These are phyloP conservation scores for Paramecium octaurelia DNA, from an alignment of 73 alveolate species.

Conservation along the genomic window DNA sequence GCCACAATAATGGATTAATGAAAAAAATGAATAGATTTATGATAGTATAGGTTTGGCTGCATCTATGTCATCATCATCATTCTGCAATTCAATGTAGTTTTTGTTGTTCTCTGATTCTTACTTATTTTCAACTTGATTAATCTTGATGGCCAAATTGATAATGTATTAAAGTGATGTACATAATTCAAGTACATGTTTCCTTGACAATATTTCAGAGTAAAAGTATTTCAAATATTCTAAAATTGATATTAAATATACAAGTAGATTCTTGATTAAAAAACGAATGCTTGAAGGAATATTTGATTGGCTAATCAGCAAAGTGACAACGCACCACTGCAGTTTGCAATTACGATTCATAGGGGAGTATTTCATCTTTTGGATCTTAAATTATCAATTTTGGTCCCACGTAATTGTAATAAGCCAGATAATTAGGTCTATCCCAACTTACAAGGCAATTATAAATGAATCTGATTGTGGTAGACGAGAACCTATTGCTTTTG, in stretches of 20 bases:
- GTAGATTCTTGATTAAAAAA: not conserved
- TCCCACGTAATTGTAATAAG: not conserved
- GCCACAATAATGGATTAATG: not conserved
- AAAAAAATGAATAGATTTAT: not conserved
- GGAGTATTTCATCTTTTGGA: slow-evolving; percentile 18
- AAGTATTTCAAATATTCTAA: not conserved
- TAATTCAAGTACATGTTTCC: not conserved
- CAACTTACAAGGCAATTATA: not conserved
- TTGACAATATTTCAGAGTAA: not conserved
- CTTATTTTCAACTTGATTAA: not conserved
- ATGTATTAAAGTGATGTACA: not conserved
- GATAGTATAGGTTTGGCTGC: not conserved
- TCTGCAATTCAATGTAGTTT: not conserved
- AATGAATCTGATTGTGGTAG: not conserved
- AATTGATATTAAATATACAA: not conserved
- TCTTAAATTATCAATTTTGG: slow-evolving; percentile 8
- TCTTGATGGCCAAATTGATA: not conserved
- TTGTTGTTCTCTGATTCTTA: not conserved
- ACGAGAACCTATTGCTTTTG: not conserved
- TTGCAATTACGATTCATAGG: not conserved
- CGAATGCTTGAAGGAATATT: not conserved
- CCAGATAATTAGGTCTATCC: not conserved
- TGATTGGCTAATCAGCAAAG: not conserved
- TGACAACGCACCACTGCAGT: not conserved
- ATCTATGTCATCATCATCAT: not conserved